Percentiles rank a stretch among this genome's conserved stretches.
Evolutionary conservation across 2,329 filamentous ascomycete species (phyloP).

Genomic region (Fusarium torreyae): DNA sequence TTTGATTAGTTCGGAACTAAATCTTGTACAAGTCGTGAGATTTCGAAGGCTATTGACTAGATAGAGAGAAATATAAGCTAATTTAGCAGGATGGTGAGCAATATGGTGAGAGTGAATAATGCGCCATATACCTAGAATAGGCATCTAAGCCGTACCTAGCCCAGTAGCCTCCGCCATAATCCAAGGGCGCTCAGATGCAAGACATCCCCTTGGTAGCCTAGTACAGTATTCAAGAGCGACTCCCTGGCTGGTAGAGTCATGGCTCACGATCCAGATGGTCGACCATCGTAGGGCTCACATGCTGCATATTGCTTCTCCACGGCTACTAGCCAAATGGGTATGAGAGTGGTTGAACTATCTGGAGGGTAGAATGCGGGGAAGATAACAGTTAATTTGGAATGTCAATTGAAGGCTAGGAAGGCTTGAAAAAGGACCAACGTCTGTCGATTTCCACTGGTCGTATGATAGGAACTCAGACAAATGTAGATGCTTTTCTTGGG

Average conservation of each 20-base stretch:
- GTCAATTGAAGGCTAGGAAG: conserved; percentile 1
- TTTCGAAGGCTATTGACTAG: background rate
- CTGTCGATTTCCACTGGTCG: background rate
- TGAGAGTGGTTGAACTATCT: conserved; percentile 18
- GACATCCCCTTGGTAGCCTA: conserved; percentile 15
- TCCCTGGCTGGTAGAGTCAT: conserved; percentile 2
- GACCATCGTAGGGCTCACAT: conserved; percentile 23
- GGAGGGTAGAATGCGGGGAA: conserved; percentile 36
- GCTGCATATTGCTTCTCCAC: conserved; percentile 5
- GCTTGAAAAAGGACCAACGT: background rate
- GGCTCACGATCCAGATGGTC: conserved; percentile 1
- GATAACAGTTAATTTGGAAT: conserved; percentile 2
- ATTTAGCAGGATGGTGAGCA: conserved; percentile 12
- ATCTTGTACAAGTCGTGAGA: conserved; percentile 6
- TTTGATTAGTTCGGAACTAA: background rate
- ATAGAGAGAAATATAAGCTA: background rate
- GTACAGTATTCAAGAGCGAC: conserved; percentile 6
- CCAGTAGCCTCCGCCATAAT: background rate
- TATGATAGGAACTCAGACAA: background rate
- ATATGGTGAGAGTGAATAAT: background rate
- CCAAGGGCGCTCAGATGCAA: conserved; percentile 13
- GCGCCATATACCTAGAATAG: conserved; percentile 30
- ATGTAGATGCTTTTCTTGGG: background rate
- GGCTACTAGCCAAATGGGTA: conserved; percentile 9
- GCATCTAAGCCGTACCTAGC: conserved; percentile 23